These are phyloP conservation scores for Claviceps sp. DNA, from an alignment of 2,329 filamentous ascomycete genomes.

Conservation along the genomic window DNA sequence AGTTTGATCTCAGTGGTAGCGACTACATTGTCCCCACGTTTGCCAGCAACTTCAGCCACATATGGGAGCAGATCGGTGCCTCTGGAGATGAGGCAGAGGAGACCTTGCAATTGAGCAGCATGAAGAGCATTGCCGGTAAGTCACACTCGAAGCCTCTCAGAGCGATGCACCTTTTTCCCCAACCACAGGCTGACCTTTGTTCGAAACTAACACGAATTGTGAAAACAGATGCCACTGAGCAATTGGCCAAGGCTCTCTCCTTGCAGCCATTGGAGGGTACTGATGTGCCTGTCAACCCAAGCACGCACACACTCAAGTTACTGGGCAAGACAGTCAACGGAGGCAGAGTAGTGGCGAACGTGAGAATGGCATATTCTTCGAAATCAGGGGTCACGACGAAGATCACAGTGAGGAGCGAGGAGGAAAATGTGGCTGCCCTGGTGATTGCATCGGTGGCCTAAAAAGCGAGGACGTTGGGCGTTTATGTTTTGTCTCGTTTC, in stretches of 20 bases:
- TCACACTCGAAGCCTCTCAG: conserved; percentile 8
- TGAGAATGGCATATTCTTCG: conserved; percentile 87
- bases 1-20: conserved; percentile 78
- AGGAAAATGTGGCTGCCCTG: conserved; percentile 76
- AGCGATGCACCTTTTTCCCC: too few species aligned
- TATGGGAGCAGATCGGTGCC: conserved; percentile 90
- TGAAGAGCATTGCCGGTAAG: conserved; percentile 87
- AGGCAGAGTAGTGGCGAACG: conserved; percentile 72
- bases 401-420: conserved; percentile 82
- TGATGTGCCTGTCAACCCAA: conserved; percentile 76
- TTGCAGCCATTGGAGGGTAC: conserved; percentile 90
- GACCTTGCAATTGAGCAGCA: conserved; percentile 73
- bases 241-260: conserved; percentile 73
- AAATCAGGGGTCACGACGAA: conserved; percentile 94
- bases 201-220: conserved; percentile 12
- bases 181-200: too few species aligned
- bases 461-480: conserved; percentile 20
- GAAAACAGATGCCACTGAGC: conserved; percentile 74
- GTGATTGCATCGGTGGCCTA: conserved; percentile 76
- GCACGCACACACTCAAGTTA: conserved; percentile 87
- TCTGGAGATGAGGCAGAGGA: conserved; percentile 81
- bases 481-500: conserved; percentile 11
- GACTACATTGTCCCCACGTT: conserved; percentile 93
- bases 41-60: conserved; percentile 85
- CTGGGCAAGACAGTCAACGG: conserved; percentile 91